Conservation (phyloP, 768 basidiomycete species). For the Pulveroboletus sp. region DNA sequence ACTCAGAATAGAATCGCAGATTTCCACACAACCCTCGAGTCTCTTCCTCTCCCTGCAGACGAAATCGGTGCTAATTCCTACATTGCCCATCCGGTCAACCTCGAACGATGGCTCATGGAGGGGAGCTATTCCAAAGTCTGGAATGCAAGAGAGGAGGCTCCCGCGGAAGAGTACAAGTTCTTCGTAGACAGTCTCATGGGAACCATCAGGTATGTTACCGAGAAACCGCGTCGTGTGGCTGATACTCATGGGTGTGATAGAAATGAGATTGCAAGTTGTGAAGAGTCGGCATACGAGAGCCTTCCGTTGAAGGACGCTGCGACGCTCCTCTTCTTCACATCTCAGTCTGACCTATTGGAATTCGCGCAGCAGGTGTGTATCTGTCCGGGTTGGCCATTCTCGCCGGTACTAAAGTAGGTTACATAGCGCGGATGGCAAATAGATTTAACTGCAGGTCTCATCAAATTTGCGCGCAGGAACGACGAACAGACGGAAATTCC, state of each 20-base stretch:
- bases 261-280: constrained; percentile 95
- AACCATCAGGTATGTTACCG: constrained; percentile 70
- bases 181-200: constrained; percentile 92
- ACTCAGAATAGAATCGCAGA: constrained; percentile 95
- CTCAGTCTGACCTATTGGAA: constrained; percentile 69
- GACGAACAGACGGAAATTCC: constrained; percentile 85
- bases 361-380: constrained; percentile 75
- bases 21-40: constrained; percentile 95
- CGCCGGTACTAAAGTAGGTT: background rate
- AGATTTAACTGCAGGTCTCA: constrained; percentile 59
- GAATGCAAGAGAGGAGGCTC: constrained; percentile 89
- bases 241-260: constrained; percentile 36
- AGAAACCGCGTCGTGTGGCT: background rate
- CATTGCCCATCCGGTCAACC: constrained; percentile 81
- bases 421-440: constrained; percentile 80
- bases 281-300: constrained; percentile 90
- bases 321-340: constrained; percentile 86
- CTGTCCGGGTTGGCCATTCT: background rate
- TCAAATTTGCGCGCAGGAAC: constrained; percentile 75
- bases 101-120: constrained; percentile 98
- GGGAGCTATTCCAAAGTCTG: constrained; percentile 98
- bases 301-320: constrained; percentile 87
- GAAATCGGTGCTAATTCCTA: constrained; percentile 64
- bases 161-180: constrained; percentile 91
- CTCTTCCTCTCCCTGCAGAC: constrained; percentile 68